Percentiles rank a stretch among this genome's conserved stretches.
Conservation (phyloP, 257 asterid species). For the Plantago ovata region DNA sequence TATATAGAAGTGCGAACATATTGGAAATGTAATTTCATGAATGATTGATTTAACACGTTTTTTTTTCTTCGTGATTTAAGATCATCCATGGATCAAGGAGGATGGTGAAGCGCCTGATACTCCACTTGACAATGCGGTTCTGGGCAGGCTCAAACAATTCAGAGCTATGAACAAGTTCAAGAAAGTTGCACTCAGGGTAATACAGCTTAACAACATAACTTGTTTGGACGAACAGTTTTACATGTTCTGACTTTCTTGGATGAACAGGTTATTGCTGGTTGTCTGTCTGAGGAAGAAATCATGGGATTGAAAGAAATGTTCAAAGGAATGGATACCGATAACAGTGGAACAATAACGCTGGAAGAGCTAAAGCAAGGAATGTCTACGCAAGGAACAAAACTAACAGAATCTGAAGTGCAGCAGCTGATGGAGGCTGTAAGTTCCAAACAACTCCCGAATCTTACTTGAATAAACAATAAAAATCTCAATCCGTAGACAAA, state of each 20-base stretch:
- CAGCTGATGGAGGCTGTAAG: slow-evolving; percentile 80
- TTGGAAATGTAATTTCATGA: neutral
- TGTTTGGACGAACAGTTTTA: neutral
- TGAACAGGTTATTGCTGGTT: slow-evolving; percentile 62
- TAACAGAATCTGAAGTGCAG: slow-evolving; percentile 57
- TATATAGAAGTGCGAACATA: no score
- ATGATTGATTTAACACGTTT: slow-evolving; percentile 8
- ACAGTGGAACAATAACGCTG: slow-evolving; percentile 68
- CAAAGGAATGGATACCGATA: slow-evolving; percentile 60
- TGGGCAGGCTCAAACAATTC: slow-evolving; percentile 66
- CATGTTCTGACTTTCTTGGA: slow-evolving; percentile 12
- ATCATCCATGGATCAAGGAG: slow-evolving; percentile 82
- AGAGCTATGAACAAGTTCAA: slow-evolving; percentile 76
- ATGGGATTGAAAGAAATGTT: slow-evolving; percentile 74
- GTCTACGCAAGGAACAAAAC: slow-evolving; percentile 63
- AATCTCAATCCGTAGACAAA: neutral
- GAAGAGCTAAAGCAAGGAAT: slow-evolving; percentile 68
- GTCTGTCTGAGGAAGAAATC: slow-evolving; percentile 74
- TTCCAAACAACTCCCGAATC: neutral
- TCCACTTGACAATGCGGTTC: slow-evolving; percentile 69
- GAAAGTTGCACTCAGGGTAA: slow-evolving; percentile 68
- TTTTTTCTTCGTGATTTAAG: slow-evolving; percentile 19
- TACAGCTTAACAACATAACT: neutral
- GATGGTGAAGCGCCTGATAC: slow-evolving; percentile 79
- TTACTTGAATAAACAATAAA: neutral